Evolutionary conservation across 805 yeast genomes (phyloP), one percentile per base, ranked within the genome.

Genomic region (Metschnikowia borealis): DNA sequence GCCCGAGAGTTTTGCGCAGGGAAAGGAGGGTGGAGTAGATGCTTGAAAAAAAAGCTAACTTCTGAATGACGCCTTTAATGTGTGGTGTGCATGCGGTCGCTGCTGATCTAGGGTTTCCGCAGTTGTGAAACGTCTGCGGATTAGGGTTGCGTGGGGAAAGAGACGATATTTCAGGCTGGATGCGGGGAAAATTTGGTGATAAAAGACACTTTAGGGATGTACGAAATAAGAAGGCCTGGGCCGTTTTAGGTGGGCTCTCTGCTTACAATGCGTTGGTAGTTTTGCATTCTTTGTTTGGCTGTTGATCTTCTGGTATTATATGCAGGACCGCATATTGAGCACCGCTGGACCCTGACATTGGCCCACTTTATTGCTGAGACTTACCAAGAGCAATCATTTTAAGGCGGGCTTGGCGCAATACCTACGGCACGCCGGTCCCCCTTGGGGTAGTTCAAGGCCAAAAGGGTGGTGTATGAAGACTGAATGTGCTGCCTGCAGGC

Each of bases 41-140:
- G 18, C 14, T n/a, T 33, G 41, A 17, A 29, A 47, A 35, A 29
- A 42, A 35, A n/a, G 33, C 37, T 34, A 21, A n/a, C 31, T 18
- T 23, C 29, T 34, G 29, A 35, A 23, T 23, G 26, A 23, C 39
- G 46, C 46, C 44, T 23, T 17, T 35, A 36, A 35, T 15, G 39
- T 44, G 33, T 34, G 46, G 46, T 44, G 46, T 44, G 46, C 46
- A 44, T 44, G 46, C 32, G 46, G 39, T 17, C 20, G 23, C 33
- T 26, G 33, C 21, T 44, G 35, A 44, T 44, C 34, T 44, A 44
- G 46, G 46, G 46, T 35, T 35, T 44, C 34, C 38, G 39, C 46
- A 44, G 46, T 34, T 34, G 38, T 43, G 46, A 43, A 43, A 43
- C 45, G 29, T 42, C 38, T 42, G 45, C 38, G 38, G 21, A 33